These are phyloP conservation scores for Solanum stenotomum DNA, from an alignment of 257 asterid genomes.

Conservation along the genomic window DNA sequence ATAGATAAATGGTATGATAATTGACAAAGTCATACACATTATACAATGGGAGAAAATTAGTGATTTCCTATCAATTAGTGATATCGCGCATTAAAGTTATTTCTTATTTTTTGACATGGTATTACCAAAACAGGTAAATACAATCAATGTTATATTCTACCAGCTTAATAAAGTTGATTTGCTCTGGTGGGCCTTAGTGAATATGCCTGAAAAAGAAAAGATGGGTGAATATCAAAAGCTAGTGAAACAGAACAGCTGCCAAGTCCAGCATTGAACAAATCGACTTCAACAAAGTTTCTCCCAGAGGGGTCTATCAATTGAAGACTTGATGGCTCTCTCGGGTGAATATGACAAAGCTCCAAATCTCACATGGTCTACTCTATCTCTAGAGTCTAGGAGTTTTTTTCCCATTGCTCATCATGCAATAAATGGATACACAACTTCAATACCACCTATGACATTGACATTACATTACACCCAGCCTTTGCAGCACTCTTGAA, in stretches of 20 bases:
- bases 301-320: slow-evolving; percentile 49
- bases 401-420: slow-evolving; percentile 68
- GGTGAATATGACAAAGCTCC: slow-evolving; percentile 18
- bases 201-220: slow-evolving; percentile 59
- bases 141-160: not conserved
- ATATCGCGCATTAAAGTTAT: not conserved
- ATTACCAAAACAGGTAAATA: not conserved
- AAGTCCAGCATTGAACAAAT: slow-evolving; percentile 38
- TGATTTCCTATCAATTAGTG: not conserved
- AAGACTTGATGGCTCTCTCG: slow-evolving; percentile 55
- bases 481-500: slow-evolving; percentile 40
- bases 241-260: slow-evolving; percentile 51
- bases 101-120: not conserved
- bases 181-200: slow-evolving; percentile 70
- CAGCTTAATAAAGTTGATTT: not conserved
- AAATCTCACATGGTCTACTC: not conserved
- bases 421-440: slow-evolving; percentile 41
- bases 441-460: slow-evolving; percentile 56
- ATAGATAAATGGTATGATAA: not conserved
- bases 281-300: slow-evolving; percentile 49
- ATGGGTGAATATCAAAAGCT: slow-evolving; percentile 58
- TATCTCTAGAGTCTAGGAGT: slow-evolving; percentile 47
- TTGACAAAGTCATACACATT: not conserved
- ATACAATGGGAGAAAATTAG: not conserved
- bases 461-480: slow-evolving; percentile 36